phyloP scores from a whole-genome alignment of 768 basidiomycete genomes.

The Phlebiopsis gigantea region DNA sequence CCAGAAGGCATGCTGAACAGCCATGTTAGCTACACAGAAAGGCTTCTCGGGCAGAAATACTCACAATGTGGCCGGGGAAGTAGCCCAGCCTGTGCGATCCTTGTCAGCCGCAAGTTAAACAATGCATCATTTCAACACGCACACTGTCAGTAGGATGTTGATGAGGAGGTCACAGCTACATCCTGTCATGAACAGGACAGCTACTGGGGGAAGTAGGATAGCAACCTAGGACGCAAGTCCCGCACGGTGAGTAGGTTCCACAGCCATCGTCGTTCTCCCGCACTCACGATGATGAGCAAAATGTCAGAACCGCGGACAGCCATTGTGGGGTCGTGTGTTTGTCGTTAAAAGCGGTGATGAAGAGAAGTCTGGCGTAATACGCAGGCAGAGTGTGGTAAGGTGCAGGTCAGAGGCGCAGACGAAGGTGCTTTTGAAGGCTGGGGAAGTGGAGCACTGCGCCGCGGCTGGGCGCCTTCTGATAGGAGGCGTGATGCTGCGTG shows the following conservation, averaged over 20 bases:
- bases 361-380: not conserved
- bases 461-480: not conserved
- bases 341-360: not conserved
- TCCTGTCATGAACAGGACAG: slow-evolving; percentile 70
- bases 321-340: slow-evolving; percentile 24
- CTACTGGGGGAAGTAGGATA: slow-evolving; percentile 79
- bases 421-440: slow-evolving; percentile 4
- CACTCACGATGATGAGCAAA: slow-evolving; percentile 67
- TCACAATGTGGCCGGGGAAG: slow-evolving; percentile 55
- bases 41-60: slow-evolving; percentile 14
- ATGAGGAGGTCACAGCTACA: slow-evolving; percentile 86
- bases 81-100: slow-evolving; percentile 57
- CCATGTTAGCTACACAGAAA: not conserved
- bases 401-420: not conserved
- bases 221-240: slow-evolving; percentile 45
- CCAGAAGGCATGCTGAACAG: slow-evolving; percentile 72
- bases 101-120: slow-evolving; percentile 4
- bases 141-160: slow-evolving; percentile 78
- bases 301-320: slow-evolving; percentile 61
- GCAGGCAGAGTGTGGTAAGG: not conserved
- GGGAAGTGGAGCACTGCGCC: slow-evolving; percentile 3
- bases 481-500: no score
- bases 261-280: not conserved
- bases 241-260: no score
- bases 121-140: slow-evolving; percentile 21